Base-by-base conservation (phyloP, 2,329 filamentous ascomycete genomes). In the Cadophora gregata region DNA sequence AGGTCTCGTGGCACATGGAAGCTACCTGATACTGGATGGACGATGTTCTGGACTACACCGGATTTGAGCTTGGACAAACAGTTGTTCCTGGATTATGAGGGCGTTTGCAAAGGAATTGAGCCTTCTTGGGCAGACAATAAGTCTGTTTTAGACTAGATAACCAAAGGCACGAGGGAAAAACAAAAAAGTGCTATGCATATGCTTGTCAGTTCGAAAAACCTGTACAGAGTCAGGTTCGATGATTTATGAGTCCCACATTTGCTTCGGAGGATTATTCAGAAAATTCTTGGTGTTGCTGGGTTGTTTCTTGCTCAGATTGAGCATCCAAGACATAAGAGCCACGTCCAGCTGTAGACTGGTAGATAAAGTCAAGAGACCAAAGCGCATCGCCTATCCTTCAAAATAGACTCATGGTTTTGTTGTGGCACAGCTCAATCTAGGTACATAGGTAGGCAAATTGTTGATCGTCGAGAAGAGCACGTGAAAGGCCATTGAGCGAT, bases 1-100 rank as follows among this genome's bases (percentile, higher is more conserved):
- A 85, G 96, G 58, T 93, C 92, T 2, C 82, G 86, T 58, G 96
- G 96, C 0, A 94, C 90, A 1, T 91, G 90, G 85, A 96, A 96
- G 80, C 80, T 99, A 45, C 84, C 86, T 0, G 88, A 86, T n/a
- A 92, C 87, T 55, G 90, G 94, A 72, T 99, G 96, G 96, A 93
- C 93, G 3, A 97, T 98, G 93, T 99, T 99, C 76, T 99, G 96
- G 94, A 99, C 96, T 1, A 96, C 91, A 0, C 84, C 86, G 0
- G 86, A 87, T 56, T 82, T 90, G 64, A 81, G 87, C 51, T 80
- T 86, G 56, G 83, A 85, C 67, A 80, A 82, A 42, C 79, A 82
- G 67, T 83, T 80, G 58, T 86, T 93, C 68, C 77, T 78, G 67
- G 90, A 93, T 76, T 94, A 93, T 75, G 90, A 93, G 77, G 84